These are phyloP conservation scores for Nakaseomyces bracarensis DNA, from an alignment of 1,139 yeast species.

Conservation along the genomic window DNA sequence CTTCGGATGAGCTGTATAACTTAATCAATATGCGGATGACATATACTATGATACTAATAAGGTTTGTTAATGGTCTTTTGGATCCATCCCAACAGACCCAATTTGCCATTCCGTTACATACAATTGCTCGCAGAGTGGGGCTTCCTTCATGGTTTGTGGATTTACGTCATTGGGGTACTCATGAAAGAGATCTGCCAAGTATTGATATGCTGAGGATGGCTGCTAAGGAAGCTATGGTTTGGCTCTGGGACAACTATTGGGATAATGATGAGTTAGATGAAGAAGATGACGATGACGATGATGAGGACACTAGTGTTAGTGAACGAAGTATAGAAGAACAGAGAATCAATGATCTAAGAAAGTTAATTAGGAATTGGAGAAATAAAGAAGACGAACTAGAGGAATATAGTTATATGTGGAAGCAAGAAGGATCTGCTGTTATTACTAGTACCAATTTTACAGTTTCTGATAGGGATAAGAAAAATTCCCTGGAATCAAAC, in stretches of 20 bases:
- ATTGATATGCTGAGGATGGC: slow-evolving; percentile 55
- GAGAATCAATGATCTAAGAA: slow-evolving; percentile 4
- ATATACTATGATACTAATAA: slow-evolving; percentile 59
- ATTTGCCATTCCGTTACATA: slow-evolving; percentile 71
- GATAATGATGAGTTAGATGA: slow-evolving; percentile 28
- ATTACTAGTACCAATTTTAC: slow-evolving; percentile 21
- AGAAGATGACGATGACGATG: slow-evolving; percentile 26
- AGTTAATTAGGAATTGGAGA: slow-evolving; percentile 13
- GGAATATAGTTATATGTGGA: slow-evolving; percentile 28
- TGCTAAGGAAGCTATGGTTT: slow-evolving; percentile 52
- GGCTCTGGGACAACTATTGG: slow-evolving; percentile 82
- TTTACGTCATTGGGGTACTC: slow-evolving; percentile 84
- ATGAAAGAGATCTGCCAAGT: slow-evolving; percentile 66
- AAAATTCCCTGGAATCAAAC: neutral
- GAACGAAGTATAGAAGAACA: slow-evolving; percentile 16
- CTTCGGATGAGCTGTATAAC: slow-evolving; percentile 6
- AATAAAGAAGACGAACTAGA: slow-evolving; percentile 28
- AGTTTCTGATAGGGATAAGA: slow-evolving; percentile 7
- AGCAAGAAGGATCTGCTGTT: slow-evolving; percentile 10
- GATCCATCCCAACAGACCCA: slow-evolving; percentile 81
- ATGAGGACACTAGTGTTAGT: slow-evolving; percentile 28
- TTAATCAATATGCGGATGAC: slow-evolving; percentile 17
- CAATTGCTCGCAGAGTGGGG: slow-evolving; percentile 58
- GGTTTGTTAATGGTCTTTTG: slow-evolving; percentile 85
- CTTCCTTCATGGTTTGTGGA: slow-evolving; percentile 86